Base-by-base conservation (phyloP, 1,139 yeast species). In the Pichia sp. region DNA sequence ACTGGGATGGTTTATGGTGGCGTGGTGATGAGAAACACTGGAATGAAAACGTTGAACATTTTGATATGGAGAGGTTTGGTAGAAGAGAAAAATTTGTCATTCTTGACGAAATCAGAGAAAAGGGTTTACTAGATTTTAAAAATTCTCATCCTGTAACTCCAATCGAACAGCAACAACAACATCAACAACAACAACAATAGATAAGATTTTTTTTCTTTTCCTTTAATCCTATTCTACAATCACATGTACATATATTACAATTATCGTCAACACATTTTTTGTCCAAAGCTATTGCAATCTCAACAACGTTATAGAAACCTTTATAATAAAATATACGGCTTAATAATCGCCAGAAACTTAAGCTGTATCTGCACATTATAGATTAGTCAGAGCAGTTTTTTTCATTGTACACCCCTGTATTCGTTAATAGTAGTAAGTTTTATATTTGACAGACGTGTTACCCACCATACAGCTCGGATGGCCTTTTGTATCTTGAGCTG, bases 1-100 rank as follows among this genome's bases (percentile, higher is more conserved):
- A 69, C 52, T 88, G 96, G 96, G 96, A 86, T 54, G 78, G 78
- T 53, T 68, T 76, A 44, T 86, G 95, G 95, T 74, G 95, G 62
- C 77, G 77, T 65, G 96, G 96, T 35, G 87, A 78, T 37, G 78
- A 72, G 43, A 62, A 68, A 49, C 68, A 76, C 54, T 85, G 95
- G 95, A 63, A 74, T 48, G 40, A 49, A 2, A 72, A 70, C 30
- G 82, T 79, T 18, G 63, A 70, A 49, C 94, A 84, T 59, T 70
- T 68, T 10, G 64, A 65, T 38, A 63, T 84, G 52, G 87, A 86
- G 8, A 52, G 51, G 31, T 74, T 70, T 55, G 76, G 74, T 53
- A 79, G 87, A 18, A 76, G 80, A 54, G 81, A 80, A 51, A 81
- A 80, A 59, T 69, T 72, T 44, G 78, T 78, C 6, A 64, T 80